Evolutionary conservation across 495 filamentous ascomycete genomes (phyloP).

Genomic region (Aspergillus wentii): DNA sequence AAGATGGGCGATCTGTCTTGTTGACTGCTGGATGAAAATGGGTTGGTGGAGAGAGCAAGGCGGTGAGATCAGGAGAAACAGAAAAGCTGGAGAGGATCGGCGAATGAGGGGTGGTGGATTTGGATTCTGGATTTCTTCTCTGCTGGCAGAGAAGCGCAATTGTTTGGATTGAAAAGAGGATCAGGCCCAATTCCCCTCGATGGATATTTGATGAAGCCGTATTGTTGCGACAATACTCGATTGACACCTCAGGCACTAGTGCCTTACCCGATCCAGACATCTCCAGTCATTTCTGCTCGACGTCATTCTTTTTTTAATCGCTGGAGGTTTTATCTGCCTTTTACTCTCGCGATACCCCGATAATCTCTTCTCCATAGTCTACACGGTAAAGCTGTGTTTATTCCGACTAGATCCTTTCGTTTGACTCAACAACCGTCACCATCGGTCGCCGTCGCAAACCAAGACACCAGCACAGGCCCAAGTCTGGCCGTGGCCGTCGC

Average conservation of each 20-base stretch:
- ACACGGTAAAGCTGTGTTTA: too few species aligned
- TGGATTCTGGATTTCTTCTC: too few species aligned
- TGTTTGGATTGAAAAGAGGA: too few species aligned
- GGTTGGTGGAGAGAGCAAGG: constrained; percentile 8
- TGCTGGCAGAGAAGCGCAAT: too few species aligned
- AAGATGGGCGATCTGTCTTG: constrained; percentile 10
- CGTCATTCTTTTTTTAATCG: too few species aligned
- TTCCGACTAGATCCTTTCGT: background rate
- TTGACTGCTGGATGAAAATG: constrained; percentile 5
- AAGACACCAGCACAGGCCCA: constrained; percentile 19
- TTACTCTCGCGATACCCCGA: background rate
- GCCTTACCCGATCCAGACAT: background rate
- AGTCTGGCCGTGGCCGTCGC: constrained; percentile 15
- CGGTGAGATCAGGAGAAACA: constrained; percentile 24
- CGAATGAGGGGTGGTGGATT: too few species aligned
- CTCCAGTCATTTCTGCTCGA: background rate
- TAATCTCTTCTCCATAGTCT: background rate
- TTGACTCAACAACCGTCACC: constrained; percentile 8
- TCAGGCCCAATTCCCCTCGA: too few species aligned
- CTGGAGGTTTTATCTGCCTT: background rate
- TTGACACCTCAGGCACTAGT: background rate
- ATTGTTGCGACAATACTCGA: background rate
- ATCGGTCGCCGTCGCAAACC: constrained; percentile 34
- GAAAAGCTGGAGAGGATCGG: background rate
- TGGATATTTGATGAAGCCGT: too few species aligned